Evolutionary conservation across 176 grass and related monocot species (phyloP), one percentile per base, ranked within the genome.

Genomic region (Miscanthus lutarioriparius): DNA sequence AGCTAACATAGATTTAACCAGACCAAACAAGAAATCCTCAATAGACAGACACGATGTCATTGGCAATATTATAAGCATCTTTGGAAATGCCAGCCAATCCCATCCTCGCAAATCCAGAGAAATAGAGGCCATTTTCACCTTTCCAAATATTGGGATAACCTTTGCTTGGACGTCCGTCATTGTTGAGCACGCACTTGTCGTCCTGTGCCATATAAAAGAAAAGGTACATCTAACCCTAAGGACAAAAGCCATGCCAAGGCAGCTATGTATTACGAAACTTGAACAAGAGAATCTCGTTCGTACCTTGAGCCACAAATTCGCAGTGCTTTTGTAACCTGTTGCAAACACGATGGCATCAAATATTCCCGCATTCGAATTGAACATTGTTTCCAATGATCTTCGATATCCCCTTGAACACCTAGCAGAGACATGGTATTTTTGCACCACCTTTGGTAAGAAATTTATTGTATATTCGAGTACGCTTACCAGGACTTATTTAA

Each of bases 311-410:
- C 88, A 90, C 2, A 35, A 16, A 74, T 74, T 78, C 0, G 25
- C 15, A 2, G 65, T 74, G 78, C 82, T 93, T 80, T 54, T 81
- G 19, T 88, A 93, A 35, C 91, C 88, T 0, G 91, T 90, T 10
- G 91, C 91, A 36, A 92, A 90, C 32, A 92, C 73, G 10, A 85
- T 85, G 6, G 25, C 80, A 49, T 90, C 85, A 39, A 68, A 93
- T 13, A 38, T 82, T 64, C 2, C 61, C 74, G 3, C 65, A 40
- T 4, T 53, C 38, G n/a, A n/a, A n/a, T n/a, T n/a, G n/a, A n/a
- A n/a, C n/a, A n/a, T n/a, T n/a, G n/a, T n/a, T n/a, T n/a, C n/a
- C n/a, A n/a, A n/a, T n/a, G n/a, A n/a, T n/a, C n/a, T n/a, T n/a
- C n/a, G n/a, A n/a, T n/a, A n/a, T n/a, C n/a, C n/a, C n/a, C n/a